Base-by-base conservation (phyloP, 177 flowering plant genomes). In the Vitis hybrid region DNA sequence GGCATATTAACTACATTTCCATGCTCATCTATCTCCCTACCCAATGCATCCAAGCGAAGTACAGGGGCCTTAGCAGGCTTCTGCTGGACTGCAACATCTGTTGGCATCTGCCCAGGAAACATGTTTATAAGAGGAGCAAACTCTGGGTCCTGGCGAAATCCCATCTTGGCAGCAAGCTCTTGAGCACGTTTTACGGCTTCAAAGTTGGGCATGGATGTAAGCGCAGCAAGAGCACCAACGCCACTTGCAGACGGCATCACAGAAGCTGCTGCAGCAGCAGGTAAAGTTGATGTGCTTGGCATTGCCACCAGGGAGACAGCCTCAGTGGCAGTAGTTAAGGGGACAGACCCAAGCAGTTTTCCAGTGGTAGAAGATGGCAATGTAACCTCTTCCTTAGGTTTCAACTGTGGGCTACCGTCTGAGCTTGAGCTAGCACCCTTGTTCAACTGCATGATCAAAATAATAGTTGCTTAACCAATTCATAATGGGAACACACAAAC, bases 131-230 rank as follows among this genome's bases (percentile, higher is more conserved):
- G 85, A 71, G 97, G 93, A 77, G 88, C 95, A 88, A 88, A 96
- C 72, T 89, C 83, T 5, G 98, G 97, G 61, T 96, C 99, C 80
- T 93, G 98, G 33, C 87, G 85, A 74, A 96, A 96, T 60, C 99
- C 99, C 98, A 96, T 89, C 82, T 85, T 92, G 53, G 98, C 97
- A 76, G 98, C 99, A 72, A 96, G 92, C 68, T 93, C 98, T 75
- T 93, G 97, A 13, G 98, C 99, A 70, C 95, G 84, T 70, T 90
- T 93, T 60, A 96, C 98, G 70, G 97, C 98, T 80, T 96, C 99
- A 70, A 66, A 21, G 70, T 87, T 90, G 19, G 89, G 85, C 18
- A 80, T 56, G 49, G 62, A 50, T 61, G 81, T 56, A 69, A 84
- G 77, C 64, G 80, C 85, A 61, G 87, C 53, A 78, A 80, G 70